Base-by-base conservation (phyloP, 352 stramenopile genomes). In the Phytophthora quininea region DNA sequence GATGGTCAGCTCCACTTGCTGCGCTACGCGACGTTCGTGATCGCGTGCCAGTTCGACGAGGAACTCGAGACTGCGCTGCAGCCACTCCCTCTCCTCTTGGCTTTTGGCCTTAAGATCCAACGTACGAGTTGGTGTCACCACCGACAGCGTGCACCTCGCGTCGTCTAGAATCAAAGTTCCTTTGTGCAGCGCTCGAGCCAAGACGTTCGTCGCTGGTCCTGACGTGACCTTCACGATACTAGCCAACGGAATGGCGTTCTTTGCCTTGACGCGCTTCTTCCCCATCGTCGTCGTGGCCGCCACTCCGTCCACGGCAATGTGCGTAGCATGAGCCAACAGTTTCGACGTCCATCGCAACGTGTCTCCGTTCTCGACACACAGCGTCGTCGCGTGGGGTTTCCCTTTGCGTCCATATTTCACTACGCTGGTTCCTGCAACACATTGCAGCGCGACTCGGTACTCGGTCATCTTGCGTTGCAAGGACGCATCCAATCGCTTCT, bases 381-480 rank as follows among this genome's bases (percentile, higher is more conserved):
- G 62, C 32, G 87, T 84, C 35, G 84, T 93, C 27, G 69, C 66
- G 65, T 93, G 88, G 3, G 88, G 88, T 54, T 87, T 86, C 53
- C 53, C 88, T 50, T 95, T 93, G 59, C 88, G 88, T 3, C 88
- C 88, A 56, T 81, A 95, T 61, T 95, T 95, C 50, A 93, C 58
- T 33, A 95, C 86, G 3, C 69, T 71, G 15, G 85, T 85, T 54
- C 86, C 86, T 9, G 77, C 77, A 4, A 95, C 78, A 61, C 88
- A 95, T 69, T 95, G 84, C 43, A 95, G 74, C 1, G 88, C 88
- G 24, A 95, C 84, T 45, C 84, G 84, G 63, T 93, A 95, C 58
- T 93, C 85, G 2, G 85, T 93, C 79, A 95, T 93, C 58, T 95
- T 92, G 54, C 77, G 83, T 30, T 84, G 76, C 65, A 95, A 74